Evolutionary conservation across 2,329 filamentous ascomycete genomes (phyloP).

Genomic region (Hymenoscyphus infarciens): DNA sequence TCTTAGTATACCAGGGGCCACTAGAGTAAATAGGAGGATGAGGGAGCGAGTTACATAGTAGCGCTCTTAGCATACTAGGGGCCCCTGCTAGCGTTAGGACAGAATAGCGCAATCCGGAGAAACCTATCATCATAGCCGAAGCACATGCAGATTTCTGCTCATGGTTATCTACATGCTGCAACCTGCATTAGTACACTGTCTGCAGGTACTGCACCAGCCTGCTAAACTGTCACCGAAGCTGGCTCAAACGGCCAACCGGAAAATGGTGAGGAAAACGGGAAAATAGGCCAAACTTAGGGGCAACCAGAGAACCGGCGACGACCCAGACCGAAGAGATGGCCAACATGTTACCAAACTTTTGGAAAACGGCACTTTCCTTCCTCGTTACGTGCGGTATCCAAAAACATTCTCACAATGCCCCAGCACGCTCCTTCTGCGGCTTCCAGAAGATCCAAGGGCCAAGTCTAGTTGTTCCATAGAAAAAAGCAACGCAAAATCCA

Average conservation of each 20-base stretch:
- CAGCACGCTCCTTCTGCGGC: not conserved
- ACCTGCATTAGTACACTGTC: not conserved
- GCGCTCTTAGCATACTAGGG: too few species aligned
- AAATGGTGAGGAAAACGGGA: not conserved
- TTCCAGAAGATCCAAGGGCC: not conserved
- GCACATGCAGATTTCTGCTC: not conserved
- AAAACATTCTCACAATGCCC: not conserved
- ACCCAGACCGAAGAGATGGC: slow-evolving; percentile 1
- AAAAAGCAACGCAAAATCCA: not conserved
- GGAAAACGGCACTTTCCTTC: not conserved
- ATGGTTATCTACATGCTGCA: slow-evolving; percentile 1
- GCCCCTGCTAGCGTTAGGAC: too few species aligned
- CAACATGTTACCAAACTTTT: not conserved
- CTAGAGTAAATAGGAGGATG: too few species aligned
- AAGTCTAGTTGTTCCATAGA: not conserved
- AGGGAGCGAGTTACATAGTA: too few species aligned
- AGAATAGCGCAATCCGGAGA: too few species aligned
- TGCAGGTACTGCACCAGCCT: slow-evolving; percentile 1
- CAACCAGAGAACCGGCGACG: not conserved
- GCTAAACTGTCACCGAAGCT: not conserved
- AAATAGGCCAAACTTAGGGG: not conserved
- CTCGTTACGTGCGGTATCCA: not conserved
- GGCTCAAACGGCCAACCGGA: not conserved
- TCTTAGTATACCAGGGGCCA: too few species aligned
- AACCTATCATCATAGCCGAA: not conserved